These are phyloP conservation scores for Hondaea fermentalgiana DNA, from an alignment of 108 stramenopile species.

Conservation along the genomic window DNA sequence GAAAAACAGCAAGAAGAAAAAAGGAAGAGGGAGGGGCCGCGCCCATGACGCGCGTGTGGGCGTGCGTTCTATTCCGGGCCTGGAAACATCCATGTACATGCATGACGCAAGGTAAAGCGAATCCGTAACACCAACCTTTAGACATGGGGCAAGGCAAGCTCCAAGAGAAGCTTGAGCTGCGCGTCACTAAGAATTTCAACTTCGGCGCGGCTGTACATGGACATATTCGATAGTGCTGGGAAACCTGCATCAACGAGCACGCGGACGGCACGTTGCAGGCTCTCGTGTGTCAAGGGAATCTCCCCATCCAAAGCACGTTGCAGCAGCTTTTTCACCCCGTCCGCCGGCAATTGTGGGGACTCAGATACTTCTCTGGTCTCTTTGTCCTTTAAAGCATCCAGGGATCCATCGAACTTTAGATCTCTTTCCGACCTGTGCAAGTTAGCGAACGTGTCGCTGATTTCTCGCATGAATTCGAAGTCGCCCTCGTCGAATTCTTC, in stretches of 20 bases:
- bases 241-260: neutral
- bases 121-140: neutral
- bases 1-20: no score
- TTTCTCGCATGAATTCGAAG: no score
- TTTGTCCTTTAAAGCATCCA: no score
- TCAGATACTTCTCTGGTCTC: neutral
- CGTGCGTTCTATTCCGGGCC: no score
- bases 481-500: no score
- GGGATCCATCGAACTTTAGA: no score
- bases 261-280: neutral
- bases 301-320: neutral
- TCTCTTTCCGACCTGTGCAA: no score
- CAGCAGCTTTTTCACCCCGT: neutral
- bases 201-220: neutral
- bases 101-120: no score
- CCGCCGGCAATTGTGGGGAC: neutral
- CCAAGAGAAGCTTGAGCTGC: neutral
- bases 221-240: neutral
- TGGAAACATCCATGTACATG: no score
- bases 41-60: no score
- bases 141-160: neutral
- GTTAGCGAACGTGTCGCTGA: no score
- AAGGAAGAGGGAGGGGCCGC: no score
- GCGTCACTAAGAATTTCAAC: neutral
- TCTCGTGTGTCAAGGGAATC: neutral